Conservation (phyloP, 176 grass and related monocot species). For the Poa pratensis region DNA sequence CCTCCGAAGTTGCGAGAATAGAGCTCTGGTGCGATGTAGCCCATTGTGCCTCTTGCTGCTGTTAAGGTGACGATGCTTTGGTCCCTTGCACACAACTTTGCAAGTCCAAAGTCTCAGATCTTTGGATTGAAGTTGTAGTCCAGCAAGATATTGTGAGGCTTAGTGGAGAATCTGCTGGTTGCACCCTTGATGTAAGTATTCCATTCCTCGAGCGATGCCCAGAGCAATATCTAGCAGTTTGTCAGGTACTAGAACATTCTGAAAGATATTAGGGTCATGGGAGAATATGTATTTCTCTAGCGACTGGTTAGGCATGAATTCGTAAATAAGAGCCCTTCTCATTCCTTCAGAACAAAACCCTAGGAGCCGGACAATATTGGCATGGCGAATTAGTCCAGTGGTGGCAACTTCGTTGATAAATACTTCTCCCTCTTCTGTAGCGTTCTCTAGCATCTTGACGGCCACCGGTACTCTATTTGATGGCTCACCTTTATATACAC, state of each 20-base stretch:
- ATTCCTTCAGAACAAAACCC: background rate
- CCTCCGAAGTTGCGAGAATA: too few species aligned
- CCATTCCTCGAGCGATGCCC: background rate
- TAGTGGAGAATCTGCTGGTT: background rate
- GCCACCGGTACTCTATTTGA: background rate
- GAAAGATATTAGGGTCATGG: background rate
- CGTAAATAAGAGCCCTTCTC: background rate
- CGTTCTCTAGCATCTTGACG: background rate
- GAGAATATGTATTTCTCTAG: background rate
- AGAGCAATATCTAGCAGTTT: background rate
- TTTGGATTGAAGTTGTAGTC: background rate
- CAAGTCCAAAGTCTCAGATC: background rate
- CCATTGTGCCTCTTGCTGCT: background rate
- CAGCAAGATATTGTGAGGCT: background rate
- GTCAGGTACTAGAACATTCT: background rate
- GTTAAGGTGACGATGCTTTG: background rate
- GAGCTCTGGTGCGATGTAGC: background rate
- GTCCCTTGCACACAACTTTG: background rate
- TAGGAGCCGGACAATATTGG: background rate
- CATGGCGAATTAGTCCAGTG: background rate
- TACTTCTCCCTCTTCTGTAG: background rate
- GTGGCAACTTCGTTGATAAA: background rate
- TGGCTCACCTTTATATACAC: background rate
- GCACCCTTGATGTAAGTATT: background rate
- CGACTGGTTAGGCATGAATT: background rate